A percentile compares a stretch with the other conserved stretches of the same genome.
Conservation (phyloP, 331 rosid genomes). For the Rosa hybrid region DNA sequence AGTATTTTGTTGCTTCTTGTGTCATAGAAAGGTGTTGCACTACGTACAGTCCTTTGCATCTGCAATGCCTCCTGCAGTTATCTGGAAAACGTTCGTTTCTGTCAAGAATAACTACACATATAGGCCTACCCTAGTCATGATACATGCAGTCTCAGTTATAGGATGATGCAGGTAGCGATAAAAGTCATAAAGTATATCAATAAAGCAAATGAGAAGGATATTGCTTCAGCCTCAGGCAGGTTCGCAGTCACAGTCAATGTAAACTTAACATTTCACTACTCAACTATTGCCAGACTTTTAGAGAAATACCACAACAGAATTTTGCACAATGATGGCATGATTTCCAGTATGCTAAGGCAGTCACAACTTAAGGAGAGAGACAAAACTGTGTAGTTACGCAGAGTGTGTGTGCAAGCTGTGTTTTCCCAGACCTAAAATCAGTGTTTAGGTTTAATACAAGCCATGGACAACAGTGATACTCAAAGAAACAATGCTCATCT, state of each 20-base stretch:
- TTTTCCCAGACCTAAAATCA: constrained; percentile 19
- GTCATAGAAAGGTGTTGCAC: constrained; percentile 11
- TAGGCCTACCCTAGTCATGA: background rate
- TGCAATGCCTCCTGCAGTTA: constrained; percentile 87
- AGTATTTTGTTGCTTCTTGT: constrained; percentile 9
- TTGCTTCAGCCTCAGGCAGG: no score
- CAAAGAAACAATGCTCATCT: constrained; percentile 46
- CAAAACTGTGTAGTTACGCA: constrained; percentile 87
- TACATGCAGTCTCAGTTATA: background rate
- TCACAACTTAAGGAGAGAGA: constrained; percentile 7
- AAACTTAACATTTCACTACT: background rate
- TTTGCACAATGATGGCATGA: background rate
- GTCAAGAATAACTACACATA: constrained; percentile 48
- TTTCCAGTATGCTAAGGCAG: background rate
- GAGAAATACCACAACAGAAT: background rate
- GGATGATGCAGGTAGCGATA: no score
- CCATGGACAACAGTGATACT: background rate
- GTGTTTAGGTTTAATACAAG: constrained; percentile 7
- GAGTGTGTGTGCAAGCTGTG: constrained; percentile 86
- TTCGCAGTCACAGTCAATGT: background rate
- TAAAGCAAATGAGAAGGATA: no score
- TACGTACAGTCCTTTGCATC: constrained; percentile 74
- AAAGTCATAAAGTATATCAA: no score
- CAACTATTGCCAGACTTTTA: background rate
- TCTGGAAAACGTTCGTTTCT: constrained; percentile 67